Evolutionary conservation across 2,329 filamentous ascomycete genomes (phyloP).

Genomic region (Penicillium corylophilum): DNA sequence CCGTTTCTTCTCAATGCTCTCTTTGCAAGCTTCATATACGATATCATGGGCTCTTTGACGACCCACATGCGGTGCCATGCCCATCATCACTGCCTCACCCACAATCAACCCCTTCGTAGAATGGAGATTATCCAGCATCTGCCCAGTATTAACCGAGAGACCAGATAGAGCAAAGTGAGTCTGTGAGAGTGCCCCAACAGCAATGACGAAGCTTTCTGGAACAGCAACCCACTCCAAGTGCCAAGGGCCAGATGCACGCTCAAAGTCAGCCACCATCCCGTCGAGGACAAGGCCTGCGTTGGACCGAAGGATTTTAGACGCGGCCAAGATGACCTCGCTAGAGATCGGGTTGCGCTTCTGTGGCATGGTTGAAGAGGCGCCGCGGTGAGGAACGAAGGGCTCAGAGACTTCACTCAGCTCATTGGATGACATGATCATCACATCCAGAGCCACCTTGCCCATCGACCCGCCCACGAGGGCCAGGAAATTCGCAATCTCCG

Average conservation of each 20-base stretch:
- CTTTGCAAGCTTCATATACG: slow-evolving; percentile 56
- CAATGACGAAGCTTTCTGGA: slow-evolving; percentile 55
- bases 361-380: slow-evolving; percentile 58
- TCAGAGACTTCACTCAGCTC: slow-evolving; percentile 57
- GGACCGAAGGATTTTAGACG: slow-evolving; percentile 54
- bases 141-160: slow-evolving; percentile 50
- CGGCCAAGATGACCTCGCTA: slow-evolving; percentile 56
- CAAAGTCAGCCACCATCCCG: slow-evolving; percentile 59
- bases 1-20: slow-evolving; percentile 47
- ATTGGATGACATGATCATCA: slow-evolving; percentile 60
- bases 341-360: slow-evolving; percentile 62
- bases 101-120: slow-evolving; percentile 56
- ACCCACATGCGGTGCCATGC: slow-evolving; percentile 53
- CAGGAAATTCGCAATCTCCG: slow-evolving; percentile 55
- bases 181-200: slow-evolving; percentile 54
- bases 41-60: slow-evolving; percentile 56
- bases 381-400: slow-evolving; percentile 56
- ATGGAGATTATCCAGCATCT: slow-evolving; percentile 53
- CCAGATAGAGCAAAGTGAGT: slow-evolving; percentile 55
- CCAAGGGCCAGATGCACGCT: slow-evolving; percentile 59
- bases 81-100: slow-evolving; percentile 63
- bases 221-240: slow-evolving; percentile 60
- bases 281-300: slow-evolving; percentile 55
- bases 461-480: slow-evolving; percentile 55
- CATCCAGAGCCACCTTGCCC: slow-evolving; percentile 57